A percentile compares a stretch with the other conserved stretches of the same genome.
Conservation (phyloP, 768 basidiomycete genomes). For the Auricularia heimuer region DNA sequence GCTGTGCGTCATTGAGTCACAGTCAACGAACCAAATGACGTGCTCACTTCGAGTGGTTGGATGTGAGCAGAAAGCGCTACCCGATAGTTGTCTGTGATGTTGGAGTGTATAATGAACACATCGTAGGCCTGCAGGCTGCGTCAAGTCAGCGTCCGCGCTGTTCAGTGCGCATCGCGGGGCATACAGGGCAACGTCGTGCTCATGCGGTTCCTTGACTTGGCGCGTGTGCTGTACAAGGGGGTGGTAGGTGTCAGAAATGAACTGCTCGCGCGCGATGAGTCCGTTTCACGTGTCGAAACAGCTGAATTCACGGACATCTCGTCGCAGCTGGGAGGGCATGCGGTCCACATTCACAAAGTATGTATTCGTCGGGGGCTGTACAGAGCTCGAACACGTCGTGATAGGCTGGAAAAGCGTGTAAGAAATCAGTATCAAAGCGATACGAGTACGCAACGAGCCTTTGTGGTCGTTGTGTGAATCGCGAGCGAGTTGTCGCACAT, state of each 20-base stretch:
- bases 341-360: conserved; percentile 38
- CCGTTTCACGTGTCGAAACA: not conserved
- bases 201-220: conserved; percentile 36
- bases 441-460: conserved; percentile 15
- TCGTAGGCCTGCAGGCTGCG: conserved; percentile 25
- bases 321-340: conserved; percentile 54
- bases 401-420: conserved; percentile 31
- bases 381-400: conserved; percentile 10
- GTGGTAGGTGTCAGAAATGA: conserved; percentile 64
- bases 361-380: conserved; percentile 35
- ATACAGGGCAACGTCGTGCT: conserved; percentile 37
- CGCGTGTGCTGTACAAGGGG: conserved; percentile 65
- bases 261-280: conserved; percentile 31
- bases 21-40: not conserved
- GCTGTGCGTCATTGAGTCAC: conserved; percentile 19
- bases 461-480: conserved; percentile 34
- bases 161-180: conserved; percentile 6
- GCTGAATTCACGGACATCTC: conserved; percentile 29
- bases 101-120: conserved; percentile 3
- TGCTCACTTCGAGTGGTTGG: conserved; percentile 7
- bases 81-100: conserved; percentile 8
- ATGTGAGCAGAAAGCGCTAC: conserved; percentile 5
- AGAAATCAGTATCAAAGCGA: conserved; percentile 11
- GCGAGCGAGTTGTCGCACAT: conserved; percentile 54
- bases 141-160: conserved; percentile 7